Base-by-base conservation (phyloP, 352 stramenopile species). In the Phytophthora podocarpi region DNA sequence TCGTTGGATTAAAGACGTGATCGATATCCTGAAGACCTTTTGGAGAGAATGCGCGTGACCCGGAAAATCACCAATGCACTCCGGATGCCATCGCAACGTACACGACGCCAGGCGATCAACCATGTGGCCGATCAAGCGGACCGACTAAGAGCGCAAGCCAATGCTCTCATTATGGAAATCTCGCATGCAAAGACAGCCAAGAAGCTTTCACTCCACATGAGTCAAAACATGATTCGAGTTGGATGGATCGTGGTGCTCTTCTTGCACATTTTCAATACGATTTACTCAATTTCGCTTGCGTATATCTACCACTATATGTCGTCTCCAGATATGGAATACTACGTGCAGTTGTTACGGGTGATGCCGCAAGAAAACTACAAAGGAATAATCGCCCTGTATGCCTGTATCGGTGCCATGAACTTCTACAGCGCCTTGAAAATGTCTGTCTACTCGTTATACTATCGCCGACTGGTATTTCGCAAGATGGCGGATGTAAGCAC, bases 291-390 rank as follows among this genome's bases (percentile, higher is more conserved):
- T 15, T 54, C 48, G 16, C 48, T 74, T 5, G 53, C 59, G 4
- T 74, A 72, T 30, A 36, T 69, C 11, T 77, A 72, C n/a, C 41
- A 64, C 31, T 74, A 65, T 32, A 52, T 77, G 59, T 32, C 50
- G n/a, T 64, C 48, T 16, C 64, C 68, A 0, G 26, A 34, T 11
- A 77, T 77, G 64, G 21, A 42, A 18, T 77, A 69, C 31, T 77
- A 72, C 24, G 50, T 71, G 5, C 56, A 64, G 5, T 30, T 74
- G 20, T 30, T 77, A 3, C 53, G 59, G 24, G 72, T 72, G 55
- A 77, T 72, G 69, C 59, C 59, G n/a, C 69, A 71, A 31, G 20
- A 66, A 24, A 68, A 77, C 18, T 66, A 74, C 37, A 49, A 40
- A 10, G 20, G 42, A 36, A 20, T 69, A 2, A 53, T 69, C 16